These are phyloP conservation scores for Xylaria telfairii DNA, from an alignment of 495 filamentous ascomycete genomes.

Conservation along the genomic window DNA sequence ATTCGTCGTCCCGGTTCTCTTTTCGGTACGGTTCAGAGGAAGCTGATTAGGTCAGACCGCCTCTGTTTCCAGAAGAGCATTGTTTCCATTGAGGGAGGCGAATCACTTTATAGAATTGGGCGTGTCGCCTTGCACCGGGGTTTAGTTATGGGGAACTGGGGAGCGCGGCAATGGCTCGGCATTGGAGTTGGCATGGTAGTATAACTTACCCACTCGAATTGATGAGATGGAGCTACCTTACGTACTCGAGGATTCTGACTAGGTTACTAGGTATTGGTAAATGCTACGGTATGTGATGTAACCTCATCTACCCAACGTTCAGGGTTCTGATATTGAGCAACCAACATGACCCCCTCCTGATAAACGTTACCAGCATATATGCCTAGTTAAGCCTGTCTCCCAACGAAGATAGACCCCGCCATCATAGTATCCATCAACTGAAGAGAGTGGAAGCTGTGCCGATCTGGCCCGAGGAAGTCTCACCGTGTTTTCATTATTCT, in stretches of 20 bases:
- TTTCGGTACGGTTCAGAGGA: neutral
- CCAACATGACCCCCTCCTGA: neutral
- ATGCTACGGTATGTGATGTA: conserved; percentile 14
- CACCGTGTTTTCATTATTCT: neutral
- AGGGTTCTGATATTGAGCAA: neutral
- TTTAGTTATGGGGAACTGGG: neutral
- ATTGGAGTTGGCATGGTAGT: neutral
- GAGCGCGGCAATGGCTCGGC: neutral
- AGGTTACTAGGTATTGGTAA: neutral
- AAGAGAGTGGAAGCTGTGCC: conserved; percentile 1
- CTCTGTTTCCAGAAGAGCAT: conserved; percentile 1
- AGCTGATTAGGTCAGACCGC: conserved; percentile 23
- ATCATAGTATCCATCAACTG: conserved; percentile 15
- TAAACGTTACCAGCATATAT: neutral
- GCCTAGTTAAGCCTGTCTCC: neutral
- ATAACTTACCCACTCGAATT: neutral
- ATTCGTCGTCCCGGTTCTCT: neutral
- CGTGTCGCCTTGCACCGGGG: neutral
- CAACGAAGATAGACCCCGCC: conserved; percentile 9
- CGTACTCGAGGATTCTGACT: neutral
- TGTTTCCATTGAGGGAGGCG: conserved; percentile 2
- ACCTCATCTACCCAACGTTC: conserved; percentile 3
- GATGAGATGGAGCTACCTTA: conserved; percentile 14
- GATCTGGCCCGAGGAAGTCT: neutral
- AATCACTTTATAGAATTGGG: neutral